Evolutionary conservation across 2,329 filamentous ascomycete species (phyloP).

Genomic region (Passalora sequoiae): DNA sequence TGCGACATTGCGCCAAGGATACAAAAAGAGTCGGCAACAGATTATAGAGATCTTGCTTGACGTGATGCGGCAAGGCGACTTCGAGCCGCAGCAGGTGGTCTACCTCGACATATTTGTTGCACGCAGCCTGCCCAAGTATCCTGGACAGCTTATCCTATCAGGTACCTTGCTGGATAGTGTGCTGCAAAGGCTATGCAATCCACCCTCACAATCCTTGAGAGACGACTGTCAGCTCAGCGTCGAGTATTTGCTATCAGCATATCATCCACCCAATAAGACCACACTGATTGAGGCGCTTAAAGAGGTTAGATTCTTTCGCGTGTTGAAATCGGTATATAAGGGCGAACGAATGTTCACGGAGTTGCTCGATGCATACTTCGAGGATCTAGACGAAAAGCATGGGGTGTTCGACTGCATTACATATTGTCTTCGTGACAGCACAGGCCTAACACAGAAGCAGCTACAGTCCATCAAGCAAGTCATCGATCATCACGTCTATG

Average conservation of each 20-base stretch:
- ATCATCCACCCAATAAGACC: constrained; percentile 78
- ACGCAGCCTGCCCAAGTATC: constrained; percentile 91
- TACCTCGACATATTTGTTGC: constrained; percentile 99
- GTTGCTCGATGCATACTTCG: constrained; percentile 75
- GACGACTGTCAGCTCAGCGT: constrained; percentile 96
- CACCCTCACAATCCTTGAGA: constrained; percentile 70
- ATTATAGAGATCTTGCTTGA: constrained; percentile 85
- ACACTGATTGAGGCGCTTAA: constrained; percentile 71
- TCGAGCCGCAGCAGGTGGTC: constrained; percentile 74
- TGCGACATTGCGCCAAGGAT: constrained; percentile 23
- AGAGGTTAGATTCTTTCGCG: constrained; percentile 78
- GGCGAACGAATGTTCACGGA: constrained; percentile 72
- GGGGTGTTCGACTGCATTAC: constrained; percentile 73
- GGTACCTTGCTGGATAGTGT: constrained; percentile 79
- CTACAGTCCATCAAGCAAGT: constrained; percentile 64
- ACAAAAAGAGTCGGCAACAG: constrained; percentile 74
- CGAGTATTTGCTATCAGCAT: constrained; percentile 89
- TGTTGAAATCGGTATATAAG: constrained; percentile 83
- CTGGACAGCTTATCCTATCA: constrained; percentile 86
- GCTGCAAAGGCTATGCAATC: constrained; percentile 75
- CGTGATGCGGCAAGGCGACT: constrained; percentile 75
- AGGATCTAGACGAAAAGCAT: constrained; percentile 71
- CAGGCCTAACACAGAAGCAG: constrained; percentile 64
- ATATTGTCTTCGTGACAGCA: constrained; percentile 64
- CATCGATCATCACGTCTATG: constrained; percentile 59